These are phyloP conservation scores for Blastomyces percursus DNA, from an alignment of 2,329 filamentous ascomycete species.

Conservation along the genomic window DNA sequence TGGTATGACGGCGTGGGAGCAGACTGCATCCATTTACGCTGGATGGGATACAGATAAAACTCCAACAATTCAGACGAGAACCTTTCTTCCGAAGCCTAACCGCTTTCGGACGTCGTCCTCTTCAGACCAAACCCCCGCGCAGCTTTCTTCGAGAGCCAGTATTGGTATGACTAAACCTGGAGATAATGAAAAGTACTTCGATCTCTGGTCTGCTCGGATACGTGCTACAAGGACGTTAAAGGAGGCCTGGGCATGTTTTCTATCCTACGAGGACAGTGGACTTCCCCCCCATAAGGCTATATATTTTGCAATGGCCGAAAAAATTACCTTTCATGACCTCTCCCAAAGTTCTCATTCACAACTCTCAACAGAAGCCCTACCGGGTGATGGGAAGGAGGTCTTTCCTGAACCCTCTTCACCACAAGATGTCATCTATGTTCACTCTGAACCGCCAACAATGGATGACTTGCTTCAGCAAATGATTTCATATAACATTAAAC, in stretches of 20 bases:
- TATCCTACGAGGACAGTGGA: conserved; percentile 42
- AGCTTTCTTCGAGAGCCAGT: neutral
- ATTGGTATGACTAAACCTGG: neutral
- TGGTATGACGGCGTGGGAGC: conserved; percentile 40
- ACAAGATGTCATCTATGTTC: conserved; percentile 47
- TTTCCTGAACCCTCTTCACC: conserved; percentile 46
- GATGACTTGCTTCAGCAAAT: conserved; percentile 44
- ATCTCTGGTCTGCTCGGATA: conserved; percentile 48
- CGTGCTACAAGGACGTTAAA: conserved; percentile 48
- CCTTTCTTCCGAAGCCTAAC: conserved; percentile 24
- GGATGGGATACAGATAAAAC: conserved; percentile 55
- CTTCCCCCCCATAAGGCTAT: conserved; percentile 30
- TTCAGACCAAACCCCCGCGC: neutral
- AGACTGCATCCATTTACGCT: conserved; percentile 42
- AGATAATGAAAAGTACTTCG: conserved; percentile 16
- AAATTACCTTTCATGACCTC: conserved; percentile 35
- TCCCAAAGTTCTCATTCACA: conserved; percentile 4
- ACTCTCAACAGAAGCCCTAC: conserved; percentile 25
- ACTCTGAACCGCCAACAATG: conserved; percentile 42
- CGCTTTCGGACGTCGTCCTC: neutral
- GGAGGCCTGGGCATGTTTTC: conserved; percentile 56
- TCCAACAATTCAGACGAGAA: conserved; percentile 51
- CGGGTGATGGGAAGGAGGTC: conserved; percentile 48
- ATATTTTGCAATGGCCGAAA: conserved; percentile 48
- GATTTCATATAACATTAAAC: conserved; percentile 33